Evolutionary conservation across 768 basidiomycete genomes (phyloP).

Genomic region (Clitopilus passeckerianus): DNA sequence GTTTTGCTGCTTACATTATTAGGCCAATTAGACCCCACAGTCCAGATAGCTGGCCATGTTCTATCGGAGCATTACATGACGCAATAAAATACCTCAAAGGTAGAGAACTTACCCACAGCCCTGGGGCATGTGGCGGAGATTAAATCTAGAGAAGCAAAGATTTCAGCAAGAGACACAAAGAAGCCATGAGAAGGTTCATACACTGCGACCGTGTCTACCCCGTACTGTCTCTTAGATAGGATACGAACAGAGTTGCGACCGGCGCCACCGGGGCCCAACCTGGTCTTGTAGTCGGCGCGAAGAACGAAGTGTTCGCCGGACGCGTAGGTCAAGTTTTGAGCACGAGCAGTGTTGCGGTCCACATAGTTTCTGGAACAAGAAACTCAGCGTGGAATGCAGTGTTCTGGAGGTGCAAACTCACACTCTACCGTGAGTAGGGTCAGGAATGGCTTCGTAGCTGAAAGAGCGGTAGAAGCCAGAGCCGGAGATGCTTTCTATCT

Average conservation of each 20-base stretch:
- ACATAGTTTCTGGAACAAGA: constrained; percentile 34
- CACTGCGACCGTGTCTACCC: constrained; percentile 38
- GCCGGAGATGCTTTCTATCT: constrained; percentile 40
- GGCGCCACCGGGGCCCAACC: constrained; percentile 38
- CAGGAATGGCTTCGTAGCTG: constrained; percentile 39
- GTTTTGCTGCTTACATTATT: constrained; percentile 20
- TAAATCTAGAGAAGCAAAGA: constrained; percentile 25
- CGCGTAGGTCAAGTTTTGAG: constrained; percentile 53
- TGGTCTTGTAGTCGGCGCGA: constrained; percentile 48
- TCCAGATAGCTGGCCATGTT: constrained; percentile 54
- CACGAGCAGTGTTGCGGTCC: constrained; percentile 40
- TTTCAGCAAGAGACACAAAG: neutral
- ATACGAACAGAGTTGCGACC: constrained; percentile 59
- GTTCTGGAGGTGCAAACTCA: constrained; percentile 17
- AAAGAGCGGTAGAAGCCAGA: constrained; percentile 48
- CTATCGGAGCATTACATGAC: constrained; percentile 11
- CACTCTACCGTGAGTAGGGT: constrained; percentile 70
- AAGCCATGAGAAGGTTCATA: constrained; percentile 21
- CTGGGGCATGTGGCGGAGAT: constrained; percentile 56
- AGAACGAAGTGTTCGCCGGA: constrained; percentile 48
- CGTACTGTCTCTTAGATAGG: constrained; percentile 44
- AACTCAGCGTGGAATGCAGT: neutral
- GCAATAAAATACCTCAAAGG: neutral
- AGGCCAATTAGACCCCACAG: constrained; percentile 47
- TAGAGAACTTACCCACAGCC: constrained; percentile 43